Base-by-base conservation (phyloP, 1,139 yeast species). In the Lodderomyces metapsilosis region DNA sequence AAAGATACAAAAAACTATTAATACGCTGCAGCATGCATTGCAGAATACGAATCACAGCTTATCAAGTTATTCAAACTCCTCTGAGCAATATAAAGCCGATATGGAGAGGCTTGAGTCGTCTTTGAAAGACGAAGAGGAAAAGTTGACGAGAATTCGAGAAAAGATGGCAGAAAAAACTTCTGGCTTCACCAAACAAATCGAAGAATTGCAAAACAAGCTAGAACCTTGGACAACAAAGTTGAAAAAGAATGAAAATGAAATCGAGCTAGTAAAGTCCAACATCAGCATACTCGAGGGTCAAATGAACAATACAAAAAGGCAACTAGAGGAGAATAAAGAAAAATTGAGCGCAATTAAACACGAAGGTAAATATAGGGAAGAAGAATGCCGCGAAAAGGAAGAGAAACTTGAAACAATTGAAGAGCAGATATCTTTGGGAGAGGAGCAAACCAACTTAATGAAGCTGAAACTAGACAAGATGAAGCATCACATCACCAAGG, bases 171-270 rank as follows among this genome's bases (percentile, higher is more conserved):
- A 80, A 41, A 88, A 88, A 56, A 92, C 95, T 0, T 75, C 82
- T 11, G 78, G 65, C 2, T 76, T 81, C 45, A 78, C 88, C 0
- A 73, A 72, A 15, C 74, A 84, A 53, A 82, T 88, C 41, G 88
- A 82, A 51, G 52, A 56, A 5, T 64, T 82, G 32, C 94, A 88
- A 54, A 72, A 71, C 8, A 71, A 82, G 47, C 64, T 89, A 7
- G 92, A 87, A 48, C 98, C 98, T 0, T 89, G 95, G 94, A 81
- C 80, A 46, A 82, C 76, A 27, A 76, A 81, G 50, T 68, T 89
- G 31, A 82, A 80, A 45, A 75, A 76, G 20, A 84, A 84, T 44
- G 82, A 80, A 47, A 78, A 88, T 21, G 80, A 81, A 35, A 76
- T 87, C 8, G 78, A 81, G 39, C 74, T 88, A 31, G 78, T 83